phyloP scores from a whole-genome alignment of 305 asterid genomes.

The Nicotiana rustica region DNA sequence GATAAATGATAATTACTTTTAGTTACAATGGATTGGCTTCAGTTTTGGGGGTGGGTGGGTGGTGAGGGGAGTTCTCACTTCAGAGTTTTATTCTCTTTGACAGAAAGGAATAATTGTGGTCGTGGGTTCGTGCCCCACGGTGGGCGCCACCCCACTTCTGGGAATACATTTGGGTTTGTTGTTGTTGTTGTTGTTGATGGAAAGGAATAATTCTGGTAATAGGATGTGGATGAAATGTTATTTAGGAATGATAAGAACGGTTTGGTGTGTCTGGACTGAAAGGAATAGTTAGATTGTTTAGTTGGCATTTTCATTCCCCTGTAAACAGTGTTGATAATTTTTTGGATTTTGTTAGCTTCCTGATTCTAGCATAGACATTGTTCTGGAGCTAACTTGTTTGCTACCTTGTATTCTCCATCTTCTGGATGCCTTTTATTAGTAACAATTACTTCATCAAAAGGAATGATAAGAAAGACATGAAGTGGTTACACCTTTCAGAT shows the following conservation, averaged over 20 bases:
- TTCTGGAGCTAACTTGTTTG: no score
- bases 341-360: no score
- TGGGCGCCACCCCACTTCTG: no score
- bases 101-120: neutral
- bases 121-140: no score
- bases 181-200: neutral
- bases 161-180: no score
- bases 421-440: no score
- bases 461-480: neutral
- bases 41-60: neutral
- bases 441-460: neutral
- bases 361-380: no score
- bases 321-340: no score
- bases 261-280: neutral
- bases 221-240: slow-evolving; percentile 6
- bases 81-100: neutral
- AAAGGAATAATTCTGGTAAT: neutral
- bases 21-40: slow-evolving; percentile 18
- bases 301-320: no score
- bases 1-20: neutral
- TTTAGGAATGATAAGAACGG: neutral
- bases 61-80: slow-evolving; percentile 5
- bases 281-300: no score
- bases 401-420: no score
- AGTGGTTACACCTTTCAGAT: neutral